Evolutionary conservation across 768 basidiomycete species (phyloP), one percentile per base, ranked within the genome.

Genomic region (Macrocybe gigantea): DNA sequence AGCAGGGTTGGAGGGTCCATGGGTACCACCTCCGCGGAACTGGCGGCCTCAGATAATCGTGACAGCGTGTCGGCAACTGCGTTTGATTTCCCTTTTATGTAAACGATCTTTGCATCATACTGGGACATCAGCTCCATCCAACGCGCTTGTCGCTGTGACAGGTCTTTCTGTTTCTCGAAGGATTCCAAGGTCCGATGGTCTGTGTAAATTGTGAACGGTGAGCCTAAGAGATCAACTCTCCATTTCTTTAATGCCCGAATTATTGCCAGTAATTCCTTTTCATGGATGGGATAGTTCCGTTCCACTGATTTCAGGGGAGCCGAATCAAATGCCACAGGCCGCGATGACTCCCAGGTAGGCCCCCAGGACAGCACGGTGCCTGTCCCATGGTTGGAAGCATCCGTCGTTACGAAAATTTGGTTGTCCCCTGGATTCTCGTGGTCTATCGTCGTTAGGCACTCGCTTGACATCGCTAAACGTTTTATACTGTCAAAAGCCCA

Each of bases 201-300:
- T 22, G 22, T 71, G 38, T 49, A 66, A n/a, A 74, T 58, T 0
- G 36, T 2, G 60, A 61, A 54, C 10, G 36, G 48, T 2, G 45
- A 33, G 12, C 66, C 58, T 0, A 64, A 11, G 0, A 61, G 45
- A 46, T 64, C 60, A 6, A 53, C 48, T 5, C 56, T 38, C 63
- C 65, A 71, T 33, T 58, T 54, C 9, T 56, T 40, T 0, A 66
- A 49, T 0, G 64, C 65, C 65, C 61, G 49, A 0, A 74, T 52
- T 3, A 74, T 69, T 0, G 66, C 66, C 1, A 71, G 50, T 4
- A 72, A 44, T 46, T 71, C 64, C 45, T 64, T 60, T 46, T 71
- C 60, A 41, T 70, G 67, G 0, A 63, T 33, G 4, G 49, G 49
- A 31, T 50, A 46, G 22, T 53, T 33, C 34, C 41, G 22, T 41